A percentile compares a stretch with the other conserved stretches of the same genome.
phyloP scores from a whole-genome alignment of 2,329 filamentous ascomycete genomes.

The Eutypella sp. region DNA sequence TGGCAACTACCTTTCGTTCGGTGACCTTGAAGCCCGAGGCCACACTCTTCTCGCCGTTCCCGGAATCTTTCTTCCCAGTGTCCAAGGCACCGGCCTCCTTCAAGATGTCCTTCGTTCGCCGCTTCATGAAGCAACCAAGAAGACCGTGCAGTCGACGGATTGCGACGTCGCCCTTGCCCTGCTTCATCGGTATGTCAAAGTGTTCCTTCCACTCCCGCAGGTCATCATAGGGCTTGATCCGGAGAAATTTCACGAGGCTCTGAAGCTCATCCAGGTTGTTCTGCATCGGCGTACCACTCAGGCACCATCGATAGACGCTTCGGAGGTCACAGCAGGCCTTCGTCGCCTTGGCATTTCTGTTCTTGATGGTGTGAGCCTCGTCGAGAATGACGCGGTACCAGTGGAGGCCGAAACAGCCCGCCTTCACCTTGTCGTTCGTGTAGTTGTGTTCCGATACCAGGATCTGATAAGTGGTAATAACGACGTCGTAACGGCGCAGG shows the following conservation, averaged over 20 bases:
- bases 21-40: constrained; percentile 81
- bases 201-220: constrained; percentile 84
- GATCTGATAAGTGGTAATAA: constrained; percentile 96
- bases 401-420: constrained; percentile 82
- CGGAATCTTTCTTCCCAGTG: constrained; percentile 61
- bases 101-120: constrained; percentile 95
- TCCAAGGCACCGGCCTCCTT: constrained; percentile 80
- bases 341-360: constrained; percentile 90
- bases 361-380: constrained; percentile 98
- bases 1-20: constrained; percentile 78
- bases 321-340: constrained; percentile 83
- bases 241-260: constrained; percentile 85
- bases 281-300: constrained; percentile 96
- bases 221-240: constrained; percentile 87
- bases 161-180: constrained; percentile 81
- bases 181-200: constrained; percentile 86
- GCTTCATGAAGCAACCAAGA: constrained; percentile 93
- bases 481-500: constrained; percentile 82
- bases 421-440: constrained; percentile 60
- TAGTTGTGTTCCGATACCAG: constrained; percentile 83
- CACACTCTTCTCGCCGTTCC: constrained; percentile 39
- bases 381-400: constrained; percentile 97
- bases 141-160: constrained; percentile 82
- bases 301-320: constrained; percentile 88
- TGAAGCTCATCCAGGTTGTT: constrained; percentile 97